Evolutionary conservation across 73 alveolate genomes (phyloP).

Genomic region (Paramecium biaurelia): DNA sequence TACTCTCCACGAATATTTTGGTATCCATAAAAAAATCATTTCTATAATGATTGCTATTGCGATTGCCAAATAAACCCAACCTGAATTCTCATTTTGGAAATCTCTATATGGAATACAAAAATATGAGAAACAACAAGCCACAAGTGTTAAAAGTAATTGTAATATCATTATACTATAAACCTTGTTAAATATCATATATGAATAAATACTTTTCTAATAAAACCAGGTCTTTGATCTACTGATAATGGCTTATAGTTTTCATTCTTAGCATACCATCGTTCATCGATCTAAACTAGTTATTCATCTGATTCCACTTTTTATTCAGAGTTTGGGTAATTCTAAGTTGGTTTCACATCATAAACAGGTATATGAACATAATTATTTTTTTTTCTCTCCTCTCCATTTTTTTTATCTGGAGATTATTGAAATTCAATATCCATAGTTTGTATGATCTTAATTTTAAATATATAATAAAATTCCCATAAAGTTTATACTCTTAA

Average conservation of each 20-base stretch:
- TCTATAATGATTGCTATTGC: not conserved
- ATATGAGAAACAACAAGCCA: not conserved
- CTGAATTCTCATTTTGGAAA: not conserved
- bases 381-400: not conserved
- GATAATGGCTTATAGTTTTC: slow-evolving; percentile 10
- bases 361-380: not conserved
- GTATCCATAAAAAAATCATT: not conserved
- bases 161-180: not conserved
- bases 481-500: not conserved
- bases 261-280: slow-evolving; percentile 37
- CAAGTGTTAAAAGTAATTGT: not conserved
- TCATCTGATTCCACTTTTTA: not conserved
- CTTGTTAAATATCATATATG: not conserved
- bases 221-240: not conserved
- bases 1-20: not conserved
- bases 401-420: not conserved
- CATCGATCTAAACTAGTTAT: not conserved
- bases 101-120: not conserved
- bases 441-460: not conserved
- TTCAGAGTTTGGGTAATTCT: not conserved
- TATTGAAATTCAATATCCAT: not conserved
- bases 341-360: not conserved
- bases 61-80: not conserved
- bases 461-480: not conserved
- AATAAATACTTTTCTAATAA: not conserved